Evolutionary conservation across 2,329 filamentous ascomycete species (phyloP).

Genomic region (Rhytidhysteron rufulum): DNA sequence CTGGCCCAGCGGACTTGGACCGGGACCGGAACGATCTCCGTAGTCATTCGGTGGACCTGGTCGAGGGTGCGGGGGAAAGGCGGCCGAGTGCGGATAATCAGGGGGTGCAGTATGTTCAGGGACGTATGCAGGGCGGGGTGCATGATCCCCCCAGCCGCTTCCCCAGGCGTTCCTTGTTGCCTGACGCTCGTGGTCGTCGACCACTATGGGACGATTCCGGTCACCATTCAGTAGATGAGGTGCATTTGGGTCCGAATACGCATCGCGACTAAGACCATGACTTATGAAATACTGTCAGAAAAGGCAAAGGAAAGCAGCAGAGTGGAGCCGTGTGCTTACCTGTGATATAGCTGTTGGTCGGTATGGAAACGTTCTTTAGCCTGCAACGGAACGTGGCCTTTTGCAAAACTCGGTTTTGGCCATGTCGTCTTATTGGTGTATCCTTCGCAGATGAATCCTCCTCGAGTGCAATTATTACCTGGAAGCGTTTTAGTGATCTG

Average conservation of each 20-base stretch:
- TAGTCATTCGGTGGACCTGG: slow-evolving; percentile 12
- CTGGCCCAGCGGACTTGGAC: slow-evolving; percentile 8
- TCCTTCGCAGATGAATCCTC: slow-evolving; percentile 86
- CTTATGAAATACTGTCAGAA: slow-evolving; percentile 6
- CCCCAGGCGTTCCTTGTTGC: slow-evolving; percentile 18
- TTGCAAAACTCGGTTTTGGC: slow-evolving; percentile 71
- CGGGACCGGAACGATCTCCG: background rate
- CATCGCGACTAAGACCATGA: slow-evolving; percentile 23
- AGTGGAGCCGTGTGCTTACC: slow-evolving; percentile 11
- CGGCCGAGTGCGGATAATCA: slow-evolving; percentile 19
- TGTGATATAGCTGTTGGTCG: slow-evolving; percentile 26
- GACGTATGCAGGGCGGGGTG: slow-evolving; percentile 19
- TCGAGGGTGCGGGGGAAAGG: slow-evolving; percentile 12
- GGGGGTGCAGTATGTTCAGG: slow-evolving; percentile 16
- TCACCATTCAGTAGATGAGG: slow-evolving; percentile 36
- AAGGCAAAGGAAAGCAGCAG: background rate
- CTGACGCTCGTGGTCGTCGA: slow-evolving; percentile 41
- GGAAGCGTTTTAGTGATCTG: slow-evolving; percentile 5
- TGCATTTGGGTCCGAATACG: slow-evolving; percentile 31
- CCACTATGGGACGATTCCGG: slow-evolving; percentile 44
- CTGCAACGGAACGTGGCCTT: slow-evolving; percentile 67
- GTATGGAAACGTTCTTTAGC: slow-evolving; percentile 63
- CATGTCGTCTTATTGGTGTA: slow-evolving; percentile 78
- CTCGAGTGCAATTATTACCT: slow-evolving; percentile 88
- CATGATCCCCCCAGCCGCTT: slow-evolving; percentile 17